Evolutionary conservation across 768 basidiomycete species (phyloP), one percentile per base, ranked within the genome.

Genomic region (Phaeotremella skinneri): DNA sequence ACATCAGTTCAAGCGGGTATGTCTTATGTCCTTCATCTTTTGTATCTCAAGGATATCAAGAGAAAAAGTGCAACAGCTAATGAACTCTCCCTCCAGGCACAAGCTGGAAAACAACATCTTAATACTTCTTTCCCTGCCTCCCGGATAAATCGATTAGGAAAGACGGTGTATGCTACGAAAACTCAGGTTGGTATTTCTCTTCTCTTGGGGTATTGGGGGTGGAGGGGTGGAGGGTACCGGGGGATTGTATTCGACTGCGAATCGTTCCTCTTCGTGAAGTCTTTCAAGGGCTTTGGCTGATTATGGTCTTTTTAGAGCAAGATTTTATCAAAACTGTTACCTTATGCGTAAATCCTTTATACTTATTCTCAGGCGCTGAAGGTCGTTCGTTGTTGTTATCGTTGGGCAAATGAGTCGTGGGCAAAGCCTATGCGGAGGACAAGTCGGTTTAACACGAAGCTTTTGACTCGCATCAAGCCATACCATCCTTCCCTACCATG

Each of bases 101-200:
- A 73, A 70, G 69, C 73, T 4, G 73, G 73, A n/a, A 75, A 75
- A 52, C 58, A 64, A 30, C 74, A 76, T 63, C 43, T 76, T 29
- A 76, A 74, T 50, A 73, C 74, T 7, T 48, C 59, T n/a, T 72
- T 76, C 64, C 67, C 73, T 1, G 62, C 76, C 6, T 52, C 59
- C 13, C 63, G 73, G 13, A 74, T 78, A 56, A 77, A 77, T 62
- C 37, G 73, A 21, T 62, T 78, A 23, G 72, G 71, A 0, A 62
- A 72, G 55, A 69, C 74, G 17, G 73, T 68, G 2, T 79, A 76
- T 52, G 71, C 74, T 2, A 70, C 59, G 6, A 61, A 63, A 26
- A 73, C 71, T 6, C 72, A 76, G 57, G 70, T 70, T n/a, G 59
- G 68, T 55, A 25, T n/a, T 4, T 7, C 7, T 37, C 34, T 37